Evolutionary conservation across 169 alveolate genomes (phyloP).

Genomic region (Eimeria falciformis): DNA sequence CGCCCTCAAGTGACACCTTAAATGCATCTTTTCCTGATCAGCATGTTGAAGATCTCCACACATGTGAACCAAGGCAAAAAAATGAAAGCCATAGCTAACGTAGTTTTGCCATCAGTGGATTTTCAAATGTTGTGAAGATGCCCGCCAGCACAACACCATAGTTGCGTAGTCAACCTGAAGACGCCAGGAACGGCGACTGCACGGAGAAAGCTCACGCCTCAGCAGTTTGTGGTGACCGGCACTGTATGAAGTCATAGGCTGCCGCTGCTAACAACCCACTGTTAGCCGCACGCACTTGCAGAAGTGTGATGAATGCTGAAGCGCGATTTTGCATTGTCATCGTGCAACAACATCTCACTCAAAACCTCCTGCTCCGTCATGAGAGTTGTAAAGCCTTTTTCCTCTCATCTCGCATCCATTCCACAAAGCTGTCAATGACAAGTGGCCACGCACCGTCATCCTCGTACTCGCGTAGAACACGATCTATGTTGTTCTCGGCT

Average conservation of each 20-base stretch:
- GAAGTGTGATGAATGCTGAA: no score
- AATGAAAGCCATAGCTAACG: no score
- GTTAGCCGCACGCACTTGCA: no score
- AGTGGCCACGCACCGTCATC: constrained; percentile 75
- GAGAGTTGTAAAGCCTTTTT: not conserved
- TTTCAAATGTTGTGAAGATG: no score
- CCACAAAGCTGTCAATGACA: constrained; percentile 62
- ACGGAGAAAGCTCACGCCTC: not conserved
- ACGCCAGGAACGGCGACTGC: not conserved
- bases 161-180: not conserved
- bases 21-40: no score
- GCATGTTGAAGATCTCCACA: no score
- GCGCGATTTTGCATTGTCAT: not conserved
- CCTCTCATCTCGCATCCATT: constrained; percentile 45
- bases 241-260: not conserved
- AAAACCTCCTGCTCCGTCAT: not conserved
- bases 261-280: not conserved
- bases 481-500: not conserved
- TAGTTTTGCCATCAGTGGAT: no score
- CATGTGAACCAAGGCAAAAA: no score
- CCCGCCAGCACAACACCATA: not conserved
- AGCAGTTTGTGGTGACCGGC: not conserved
- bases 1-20: no score
- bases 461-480: constrained; percentile 40
- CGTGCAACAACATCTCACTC: not conserved